Evolutionary conservation across 1,284 basidiomycete genomes (phyloP).

Genomic region (Inonotus obliquus): DNA sequence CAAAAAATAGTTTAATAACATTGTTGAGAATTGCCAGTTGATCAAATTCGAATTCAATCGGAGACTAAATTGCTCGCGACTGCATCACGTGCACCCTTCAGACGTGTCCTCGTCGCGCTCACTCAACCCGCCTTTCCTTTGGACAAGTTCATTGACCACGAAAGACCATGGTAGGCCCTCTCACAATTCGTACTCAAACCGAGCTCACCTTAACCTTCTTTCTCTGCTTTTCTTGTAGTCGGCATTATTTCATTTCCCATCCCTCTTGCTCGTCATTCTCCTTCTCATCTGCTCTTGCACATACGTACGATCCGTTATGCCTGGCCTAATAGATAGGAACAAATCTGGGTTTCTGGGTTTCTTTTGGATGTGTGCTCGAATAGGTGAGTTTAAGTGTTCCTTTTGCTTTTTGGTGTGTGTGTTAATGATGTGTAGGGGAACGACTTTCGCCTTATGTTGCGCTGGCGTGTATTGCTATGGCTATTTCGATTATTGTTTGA

Average conservation of each 20-base stretch:
- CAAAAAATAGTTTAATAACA: too few relatives aligned
- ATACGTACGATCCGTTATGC: constrained; percentile 87
- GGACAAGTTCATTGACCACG: not conserved
- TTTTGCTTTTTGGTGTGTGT: not conserved
- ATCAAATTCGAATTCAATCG: too few relatives aligned
- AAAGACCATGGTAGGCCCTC: not conserved
- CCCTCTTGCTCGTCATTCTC: constrained; percentile 88
- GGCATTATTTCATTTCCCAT: constrained; percentile 97
- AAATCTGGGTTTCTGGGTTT: constrained; percentile 89
- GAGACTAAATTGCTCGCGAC: too few relatives aligned
- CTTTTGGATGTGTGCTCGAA: constrained; percentile 91
- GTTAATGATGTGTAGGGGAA: constrained; percentile 41
- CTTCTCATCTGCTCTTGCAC: constrained; percentile 97
- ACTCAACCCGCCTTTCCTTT: too few relatives aligned
- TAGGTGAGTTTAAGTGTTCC: constrained; percentile 54
- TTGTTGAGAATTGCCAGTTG: too few relatives aligned
- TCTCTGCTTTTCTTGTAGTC: constrained; percentile 50
- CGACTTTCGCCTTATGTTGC: constrained; percentile 66
- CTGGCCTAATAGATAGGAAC: constrained; percentile 88
- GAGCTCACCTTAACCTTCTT: not conserved
- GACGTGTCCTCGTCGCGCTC: not conserved
- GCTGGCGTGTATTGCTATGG: constrained; percentile 51
- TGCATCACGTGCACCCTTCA: not conserved
- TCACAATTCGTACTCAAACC: not conserved
- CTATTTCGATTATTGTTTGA: constrained; percentile 31